Evolutionary conservation across 148 eudicot genomes (phyloP).

Genomic region (Nepenthes gracilis): DNA sequence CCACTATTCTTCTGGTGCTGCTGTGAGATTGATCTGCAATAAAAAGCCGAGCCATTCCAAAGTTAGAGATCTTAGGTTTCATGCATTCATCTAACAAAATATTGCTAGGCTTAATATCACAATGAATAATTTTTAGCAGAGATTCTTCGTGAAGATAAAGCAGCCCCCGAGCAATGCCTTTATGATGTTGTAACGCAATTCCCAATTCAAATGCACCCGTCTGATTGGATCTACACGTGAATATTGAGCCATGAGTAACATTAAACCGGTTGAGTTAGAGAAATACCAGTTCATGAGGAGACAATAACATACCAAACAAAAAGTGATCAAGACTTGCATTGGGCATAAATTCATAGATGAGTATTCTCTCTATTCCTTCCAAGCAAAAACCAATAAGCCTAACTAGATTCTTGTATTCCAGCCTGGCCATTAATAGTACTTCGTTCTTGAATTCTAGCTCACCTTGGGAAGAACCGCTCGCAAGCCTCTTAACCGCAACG

Average conservation of each 20-base stretch:
- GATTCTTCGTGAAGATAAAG: conserved; percentile 24
- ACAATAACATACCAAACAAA: conserved; percentile 16
- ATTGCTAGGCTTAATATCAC: too few species aligned
- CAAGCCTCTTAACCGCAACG: conserved; percentile 13
- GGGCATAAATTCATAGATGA: conserved; percentile 19
- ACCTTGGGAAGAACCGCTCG: conserved; percentile 3
- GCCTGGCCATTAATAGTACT: background rate
- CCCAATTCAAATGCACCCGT: conserved; percentile 16
- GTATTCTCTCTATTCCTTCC: conserved; percentile 15
- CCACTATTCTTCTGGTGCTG: conserved; percentile 17
- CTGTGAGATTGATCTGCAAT: conserved; percentile 11
- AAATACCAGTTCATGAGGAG: background rate
- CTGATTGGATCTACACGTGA: conserved; percentile 12
- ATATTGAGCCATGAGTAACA: background rate
- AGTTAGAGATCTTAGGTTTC: conserved; percentile 33
- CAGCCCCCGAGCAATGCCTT: conserved; percentile 31
- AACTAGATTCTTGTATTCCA: background rate
- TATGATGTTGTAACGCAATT: conserved; percentile 22
- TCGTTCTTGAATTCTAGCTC: conserved; percentile 11
- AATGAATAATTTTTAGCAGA: too few species aligned
- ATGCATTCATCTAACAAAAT: conserved; percentile 14
- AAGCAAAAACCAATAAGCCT: conserved; percentile 23
- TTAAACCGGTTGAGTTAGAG: background rate
- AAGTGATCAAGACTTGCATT: conserved; percentile 27
- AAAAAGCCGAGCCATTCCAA: conserved; percentile 24